Conservation (phyloP, 2,329 filamentous ascomycete species). For the Fusarium austroafricanum region DNA sequence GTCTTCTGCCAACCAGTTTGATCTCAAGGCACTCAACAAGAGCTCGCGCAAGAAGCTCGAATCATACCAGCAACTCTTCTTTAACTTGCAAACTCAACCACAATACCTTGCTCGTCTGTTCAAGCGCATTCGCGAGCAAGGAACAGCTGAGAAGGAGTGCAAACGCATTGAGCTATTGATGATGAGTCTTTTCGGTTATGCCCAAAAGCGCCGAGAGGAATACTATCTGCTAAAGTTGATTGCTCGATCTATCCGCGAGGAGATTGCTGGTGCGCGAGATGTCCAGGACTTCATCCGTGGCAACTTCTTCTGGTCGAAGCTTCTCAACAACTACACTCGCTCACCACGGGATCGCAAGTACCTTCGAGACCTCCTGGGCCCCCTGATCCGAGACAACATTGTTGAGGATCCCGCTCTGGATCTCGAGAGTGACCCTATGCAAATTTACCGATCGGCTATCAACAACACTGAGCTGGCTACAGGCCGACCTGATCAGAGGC, state of each 20-base stretch:
- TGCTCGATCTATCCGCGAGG: conserved; percentile 83
- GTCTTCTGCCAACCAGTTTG: conserved; percentile 89
- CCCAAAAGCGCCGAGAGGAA: conserved; percentile 95
- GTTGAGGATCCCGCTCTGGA: conserved; percentile 92
- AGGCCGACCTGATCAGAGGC: conserved; percentile 82
- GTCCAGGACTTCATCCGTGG: conserved; percentile 89
- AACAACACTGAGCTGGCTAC: conserved; percentile 98
- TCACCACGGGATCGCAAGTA: conserved; percentile 94
- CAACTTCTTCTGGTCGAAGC: conserved; percentile 92
- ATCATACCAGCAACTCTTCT: conserved; percentile 97
- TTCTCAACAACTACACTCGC: conserved; percentile 87
- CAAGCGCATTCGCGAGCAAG: conserved; percentile 82
- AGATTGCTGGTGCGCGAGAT: conserved; percentile 77
- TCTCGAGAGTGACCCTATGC: conserved; percentile 95
- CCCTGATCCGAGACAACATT: conserved; percentile 89
- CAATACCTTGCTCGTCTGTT: conserved; percentile 94
- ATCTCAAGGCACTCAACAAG: conserved; percentile 97
- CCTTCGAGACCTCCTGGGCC: conserved; percentile 85
- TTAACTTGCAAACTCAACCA: conserved; percentile 94
- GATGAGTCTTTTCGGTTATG: conserved; percentile 97
- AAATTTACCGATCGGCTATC: conserved; percentile 94
- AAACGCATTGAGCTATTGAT: conserved; percentile 93
- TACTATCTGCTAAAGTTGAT: conserved; percentile 96
- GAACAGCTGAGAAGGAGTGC: conserved; percentile 88
- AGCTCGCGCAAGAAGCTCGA: conserved; percentile 95